Evolutionary conservation across 495 filamentous ascomycete genomes (phyloP), one percentile per base, ranked within the genome.

Genomic region (Penicillium cinerascens): DNA sequence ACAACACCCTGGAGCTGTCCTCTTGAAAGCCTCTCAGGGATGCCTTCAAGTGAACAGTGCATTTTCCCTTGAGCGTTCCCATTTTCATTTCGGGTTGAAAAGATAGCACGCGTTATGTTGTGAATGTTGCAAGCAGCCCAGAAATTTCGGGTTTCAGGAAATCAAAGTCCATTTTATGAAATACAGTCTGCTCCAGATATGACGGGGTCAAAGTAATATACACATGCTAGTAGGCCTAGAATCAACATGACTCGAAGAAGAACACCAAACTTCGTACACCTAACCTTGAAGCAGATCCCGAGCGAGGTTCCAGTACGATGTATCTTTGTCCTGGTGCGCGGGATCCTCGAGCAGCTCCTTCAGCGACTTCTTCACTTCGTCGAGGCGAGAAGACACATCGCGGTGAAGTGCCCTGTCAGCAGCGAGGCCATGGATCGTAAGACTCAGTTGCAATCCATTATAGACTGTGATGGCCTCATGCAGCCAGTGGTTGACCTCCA

Each of bases 1-100:
- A 76, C 47, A 73, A 76, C 57, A 74, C 74, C 4, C 44, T 77
- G 39, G 63, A 71, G 25, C 49, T 76, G 49, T 54, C 44, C 46
- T 40, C 39, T 33, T 58, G 25, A 44, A 25, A 15, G 8, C 4
- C 27, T 13, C 29, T 27, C 11, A 11, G 23, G 1, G 18, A 27
- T 37, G 25, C 9, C 17, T 46, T 26, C 22, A 6, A 23, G 3
- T 36, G 7, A n/a, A 52, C 39, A 48, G 36, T 16, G 4, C 22
- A 15, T 29, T 15, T 22, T 10, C 29, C 4, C 3, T 22, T 26
- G 16, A 49, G 25, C 47, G 47, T 49, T 29, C 10, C 10, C 20
- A 13, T 18, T 40, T 26, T 20, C 6, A 20, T 41, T 33, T 49
- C 47, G 47, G 47, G 15, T 42, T 33, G 25, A 18, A 16, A 35